Percentiles rank a stretch among this genome's conserved stretches.
phyloP scores from a whole-genome alignment of 2,329 filamentous ascomycete species.

The Beauveria sp. region DNA sequence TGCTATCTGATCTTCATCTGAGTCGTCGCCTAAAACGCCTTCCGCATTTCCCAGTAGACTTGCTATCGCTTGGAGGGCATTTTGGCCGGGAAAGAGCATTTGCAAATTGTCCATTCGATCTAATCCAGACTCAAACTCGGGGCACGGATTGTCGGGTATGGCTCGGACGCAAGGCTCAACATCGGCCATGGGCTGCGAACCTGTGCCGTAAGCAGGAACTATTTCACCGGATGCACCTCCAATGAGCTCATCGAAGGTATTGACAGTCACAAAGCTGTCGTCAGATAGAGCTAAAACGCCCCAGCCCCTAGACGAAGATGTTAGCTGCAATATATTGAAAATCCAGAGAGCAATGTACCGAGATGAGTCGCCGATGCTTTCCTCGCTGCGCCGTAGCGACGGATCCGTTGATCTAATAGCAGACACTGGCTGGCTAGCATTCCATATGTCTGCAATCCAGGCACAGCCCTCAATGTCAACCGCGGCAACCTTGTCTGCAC shows the following conservation, averaged over 20 bases:
- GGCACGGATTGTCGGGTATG: slow-evolving; percentile 23
- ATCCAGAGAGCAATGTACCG: slow-evolving; percentile 15
- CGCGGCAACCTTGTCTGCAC: slow-evolving; percentile 42
- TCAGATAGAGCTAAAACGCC: slow-evolving; percentile 39
- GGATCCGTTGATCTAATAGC: slow-evolving; percentile 18
- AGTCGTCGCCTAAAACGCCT: background rate
- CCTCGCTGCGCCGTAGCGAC: slow-evolving; percentile 21
- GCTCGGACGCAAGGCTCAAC: slow-evolving; percentile 18
- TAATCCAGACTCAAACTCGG: background rate
- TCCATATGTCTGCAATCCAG: slow-evolving; percentile 49
- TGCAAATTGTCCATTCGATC: background rate
- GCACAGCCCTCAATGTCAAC: slow-evolving; percentile 41
- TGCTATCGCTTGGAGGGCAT: slow-evolving; percentile 3
- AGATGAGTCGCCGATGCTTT: slow-evolving; percentile 21
- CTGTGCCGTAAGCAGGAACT: background rate
- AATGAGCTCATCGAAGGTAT: slow-evolving; percentile 26
- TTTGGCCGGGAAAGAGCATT: background rate
- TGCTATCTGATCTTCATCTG: slow-evolving; percentile 5
- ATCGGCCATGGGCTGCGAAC: slow-evolving; percentile 20
- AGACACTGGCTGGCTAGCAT: slow-evolving; percentile 21
- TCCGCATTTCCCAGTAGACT: background rate
- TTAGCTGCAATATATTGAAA: background rate
- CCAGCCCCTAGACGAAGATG: slow-evolving; percentile 33
- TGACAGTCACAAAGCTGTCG: slow-evolving; percentile 33
- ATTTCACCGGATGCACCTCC: slow-evolving; percentile 20